Evolutionary conservation across 257 asterid genomes (phyloP).

Genomic region (Solanum microdontum): DNA sequence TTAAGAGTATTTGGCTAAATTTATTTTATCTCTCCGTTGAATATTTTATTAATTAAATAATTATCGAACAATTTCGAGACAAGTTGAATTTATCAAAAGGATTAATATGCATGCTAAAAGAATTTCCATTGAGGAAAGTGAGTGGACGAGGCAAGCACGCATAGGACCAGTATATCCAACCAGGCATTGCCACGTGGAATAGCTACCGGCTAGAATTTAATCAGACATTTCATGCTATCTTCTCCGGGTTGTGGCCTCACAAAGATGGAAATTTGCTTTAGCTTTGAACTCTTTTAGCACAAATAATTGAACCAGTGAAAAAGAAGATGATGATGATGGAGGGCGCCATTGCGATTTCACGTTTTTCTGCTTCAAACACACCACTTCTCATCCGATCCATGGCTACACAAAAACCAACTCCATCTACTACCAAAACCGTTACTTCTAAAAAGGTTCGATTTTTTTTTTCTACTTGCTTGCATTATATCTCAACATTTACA

Average conservation of each 20-base stretch:
- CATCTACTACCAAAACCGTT: conserved; percentile 39
- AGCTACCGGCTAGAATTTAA: background rate
- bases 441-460: conserved; percentile 49
- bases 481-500: background rate
- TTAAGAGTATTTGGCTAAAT: background rate
- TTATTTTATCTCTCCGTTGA: background rate
- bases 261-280: background rate
- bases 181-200: conserved; percentile 17
- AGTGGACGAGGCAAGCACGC: background rate
- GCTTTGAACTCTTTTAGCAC: background rate
- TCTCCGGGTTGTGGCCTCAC: background rate
- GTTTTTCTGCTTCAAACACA: conserved; percentile 20
- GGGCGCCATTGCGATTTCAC: conserved; percentile 15
- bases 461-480: background rate
- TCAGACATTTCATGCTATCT: background rate
- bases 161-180: conserved; percentile 5
- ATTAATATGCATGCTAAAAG: background rate
- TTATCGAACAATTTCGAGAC: background rate
- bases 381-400: conserved; percentile 52
- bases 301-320: background rate
- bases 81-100: background rate
- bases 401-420: conserved; percentile 51
- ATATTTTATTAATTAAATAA: no score
- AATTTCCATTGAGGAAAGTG: background rate
- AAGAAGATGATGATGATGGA: background rate